Conservation (phyloP, 2,329 filamentous ascomycete species). For the Phaeophleospora eucalypticola region DNA sequence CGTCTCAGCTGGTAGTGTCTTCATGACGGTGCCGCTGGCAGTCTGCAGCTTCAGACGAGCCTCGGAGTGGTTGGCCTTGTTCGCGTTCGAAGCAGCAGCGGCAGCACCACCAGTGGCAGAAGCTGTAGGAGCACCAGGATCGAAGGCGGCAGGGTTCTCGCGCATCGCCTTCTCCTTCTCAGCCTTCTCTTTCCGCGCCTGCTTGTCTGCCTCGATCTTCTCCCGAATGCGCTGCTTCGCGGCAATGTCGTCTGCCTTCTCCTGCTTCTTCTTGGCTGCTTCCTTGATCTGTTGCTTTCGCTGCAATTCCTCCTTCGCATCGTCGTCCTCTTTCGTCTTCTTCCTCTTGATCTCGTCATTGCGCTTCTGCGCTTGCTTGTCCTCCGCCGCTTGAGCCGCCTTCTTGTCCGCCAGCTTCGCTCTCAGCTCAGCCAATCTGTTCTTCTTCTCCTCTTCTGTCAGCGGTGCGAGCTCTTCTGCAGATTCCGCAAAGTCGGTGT, state of each 20-base stretch:
- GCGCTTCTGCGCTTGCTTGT: slow-evolving; percentile 75
- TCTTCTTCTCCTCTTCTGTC: slow-evolving; percentile 85
- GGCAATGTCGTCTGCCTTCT: slow-evolving; percentile 80
- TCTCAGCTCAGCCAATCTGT: slow-evolving; percentile 70
- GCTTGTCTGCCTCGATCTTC: slow-evolving; percentile 92
- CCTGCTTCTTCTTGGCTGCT: slow-evolving; percentile 76
- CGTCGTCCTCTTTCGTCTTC: slow-evolving; percentile 81
- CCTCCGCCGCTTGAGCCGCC: slow-evolving; percentile 62
- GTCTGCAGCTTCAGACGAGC: slow-evolving; percentile 80
- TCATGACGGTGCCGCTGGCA: slow-evolving; percentile 69
- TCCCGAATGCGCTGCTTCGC: slow-evolving; percentile 87
- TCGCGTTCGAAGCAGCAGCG: slow-evolving; percentile 32
- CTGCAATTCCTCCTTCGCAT: slow-evolving; percentile 81
- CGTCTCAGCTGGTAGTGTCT: slow-evolving; percentile 82
- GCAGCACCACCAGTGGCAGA: slow-evolving; percentile 34
- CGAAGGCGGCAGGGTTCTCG: slow-evolving; percentile 62
- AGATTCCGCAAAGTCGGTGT: slow-evolving; percentile 88
- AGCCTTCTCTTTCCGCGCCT: slow-evolving; percentile 77
- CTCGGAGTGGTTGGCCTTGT: slow-evolving; percentile 71
- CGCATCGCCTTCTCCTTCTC: slow-evolving; percentile 80
- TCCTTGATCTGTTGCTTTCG: slow-evolving; percentile 91
- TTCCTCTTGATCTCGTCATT: slow-evolving; percentile 86
- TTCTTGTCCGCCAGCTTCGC: slow-evolving; percentile 69
- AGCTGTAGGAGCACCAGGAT: slow-evolving; percentile 44
- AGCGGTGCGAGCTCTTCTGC: slow-evolving; percentile 87